These are phyloP conservation scores for Yarrowia deformans DNA, from an alignment of 805 yeast genomes.

Conservation along the genomic window DNA sequence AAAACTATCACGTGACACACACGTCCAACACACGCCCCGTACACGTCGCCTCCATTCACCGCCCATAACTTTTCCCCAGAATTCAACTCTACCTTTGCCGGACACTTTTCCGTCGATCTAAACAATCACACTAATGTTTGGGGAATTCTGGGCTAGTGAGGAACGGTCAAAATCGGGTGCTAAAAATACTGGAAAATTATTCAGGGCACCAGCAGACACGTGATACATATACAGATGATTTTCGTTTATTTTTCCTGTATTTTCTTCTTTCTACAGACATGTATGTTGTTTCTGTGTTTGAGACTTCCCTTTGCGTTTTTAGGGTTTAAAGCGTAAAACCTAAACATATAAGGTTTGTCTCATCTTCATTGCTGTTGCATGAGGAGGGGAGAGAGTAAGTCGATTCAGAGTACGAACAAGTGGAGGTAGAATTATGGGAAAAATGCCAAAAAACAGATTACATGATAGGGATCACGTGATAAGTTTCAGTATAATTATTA, in stretches of 20 bases:
- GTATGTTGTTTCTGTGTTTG: not conserved
- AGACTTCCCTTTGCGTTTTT: conserved; percentile 6
- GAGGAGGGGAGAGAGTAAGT: not conserved
- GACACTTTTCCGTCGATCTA: not conserved
- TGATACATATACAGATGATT: not conserved
- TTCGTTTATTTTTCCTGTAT: not conserved
- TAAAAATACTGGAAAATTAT: not conserved
- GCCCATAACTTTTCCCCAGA: too few species aligned
- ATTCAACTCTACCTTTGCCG: not conserved
- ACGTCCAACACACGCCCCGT: not conserved
- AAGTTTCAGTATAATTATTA: too few species aligned
- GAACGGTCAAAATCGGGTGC: too few species aligned
- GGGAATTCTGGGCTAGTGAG: too few species aligned
- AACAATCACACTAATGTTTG: not conserved
- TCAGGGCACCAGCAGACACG: not conserved
- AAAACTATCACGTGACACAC: not conserved
- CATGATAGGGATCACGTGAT: too few species aligned
- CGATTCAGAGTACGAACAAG: too few species aligned
- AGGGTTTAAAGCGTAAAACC: not conserved
- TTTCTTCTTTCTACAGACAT: not conserved
- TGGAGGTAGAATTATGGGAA: too few species aligned
- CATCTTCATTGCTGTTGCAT: conserved; percentile 36
- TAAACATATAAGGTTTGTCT: not conserved
- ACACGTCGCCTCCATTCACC: not conserved
- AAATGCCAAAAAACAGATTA: too few species aligned